Base-by-base conservation (phyloP, 2,329 filamentous ascomycete genomes). In the Xylariaceae sp. region DNA sequence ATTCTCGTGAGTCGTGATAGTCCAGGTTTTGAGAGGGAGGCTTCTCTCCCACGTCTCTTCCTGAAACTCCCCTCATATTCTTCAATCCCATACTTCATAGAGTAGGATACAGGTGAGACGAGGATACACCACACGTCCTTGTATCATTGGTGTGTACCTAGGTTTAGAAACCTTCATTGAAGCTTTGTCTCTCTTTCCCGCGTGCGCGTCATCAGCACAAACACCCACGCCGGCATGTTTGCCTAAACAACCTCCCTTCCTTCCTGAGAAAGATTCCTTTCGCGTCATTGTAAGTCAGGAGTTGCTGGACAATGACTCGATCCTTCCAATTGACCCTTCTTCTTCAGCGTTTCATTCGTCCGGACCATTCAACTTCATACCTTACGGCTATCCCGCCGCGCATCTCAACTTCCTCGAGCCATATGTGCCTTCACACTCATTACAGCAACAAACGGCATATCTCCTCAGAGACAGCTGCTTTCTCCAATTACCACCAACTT, bases 211-310 rank as follows among this genome's bases (percentile, higher is more conserved):
- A 21, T 22, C 38, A 25, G 29, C 14, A 23, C 11, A n/a, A 23
- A 23, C n/a, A 25, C 33, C 11, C 32, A 7, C 20, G 23, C 17
- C 10, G 22, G 29, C 35, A 40, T 43, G 45, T 52, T 51, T 49
- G 47, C 48, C 45, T 50, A 41, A 49, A 32, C 56, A 56, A 44
- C 33, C 37, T 49, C 47, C 37, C 35, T 20, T 29, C 6, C 29
- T 25, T 33, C 45, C 20, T 43, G 16, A 22, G 34, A 32, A 47
- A 37, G 33, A 44, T 56, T 56, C 39, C 45, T 51, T 62, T 62
- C 58, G 36, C 53, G 56, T 62, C 62, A 57, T 51, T 64, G 62
- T 64, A 60, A 62, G 62, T 63, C 43, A 50, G 38, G 45, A 40
- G 42, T 45, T 48, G 33, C 46, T 37, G 21, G 6, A 19, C 41